These are phyloP conservation scores for Dactylellina parvicollis DNA, from an alignment of 2,329 filamentous ascomycete genomes.

Conservation along the genomic window DNA sequence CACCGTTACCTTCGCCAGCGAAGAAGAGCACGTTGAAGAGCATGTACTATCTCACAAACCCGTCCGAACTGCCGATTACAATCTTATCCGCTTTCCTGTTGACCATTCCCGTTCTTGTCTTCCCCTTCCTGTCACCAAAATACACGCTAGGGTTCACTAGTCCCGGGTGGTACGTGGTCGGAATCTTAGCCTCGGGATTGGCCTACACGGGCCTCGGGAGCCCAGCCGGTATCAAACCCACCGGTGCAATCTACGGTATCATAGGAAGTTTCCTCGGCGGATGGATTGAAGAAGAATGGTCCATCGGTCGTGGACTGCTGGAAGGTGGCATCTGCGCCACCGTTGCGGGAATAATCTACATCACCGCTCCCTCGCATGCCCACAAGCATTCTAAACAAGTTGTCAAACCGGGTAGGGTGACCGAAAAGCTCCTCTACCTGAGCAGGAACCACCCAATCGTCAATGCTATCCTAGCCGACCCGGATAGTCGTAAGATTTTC, in stretches of 20 bases:
- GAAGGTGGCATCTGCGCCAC: constrained; percentile 27
- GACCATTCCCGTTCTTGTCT: constrained; percentile 24
- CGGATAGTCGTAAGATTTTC: constrained; percentile 92
- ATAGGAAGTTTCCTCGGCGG: constrained; percentile 28
- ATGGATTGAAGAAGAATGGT: constrained; percentile 46
- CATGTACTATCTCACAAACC: constrained; percentile 17
- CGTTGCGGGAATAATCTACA: constrained; percentile 24
- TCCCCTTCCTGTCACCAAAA: constrained; percentile 22
- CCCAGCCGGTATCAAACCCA: constrained; percentile 7
- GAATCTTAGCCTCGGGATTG: constrained; percentile 32
- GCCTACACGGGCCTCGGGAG: constrained; percentile 25
- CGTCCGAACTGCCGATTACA: constrained; percentile 32
- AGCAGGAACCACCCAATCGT: constrained; percentile 79
- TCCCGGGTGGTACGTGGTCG: constrained; percentile 47
- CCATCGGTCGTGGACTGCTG: constrained; percentile 11
- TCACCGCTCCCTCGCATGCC: background rate
- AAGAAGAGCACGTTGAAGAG: background rate
- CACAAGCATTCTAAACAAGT: constrained; percentile 2
- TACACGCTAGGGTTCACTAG: constrained; percentile 39
- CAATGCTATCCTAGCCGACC: constrained; percentile 85
- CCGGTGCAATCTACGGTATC: constrained; percentile 29
- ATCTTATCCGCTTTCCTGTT: constrained; percentile 25
- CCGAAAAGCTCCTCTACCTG: constrained; percentile 75
- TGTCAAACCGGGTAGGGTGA: constrained; percentile 64
- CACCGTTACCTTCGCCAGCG: constrained; percentile 14